These are phyloP conservation scores for Claviceps sp. DNA, from an alignment of 2,329 filamentous ascomycete genomes.

Conservation along the genomic window DNA sequence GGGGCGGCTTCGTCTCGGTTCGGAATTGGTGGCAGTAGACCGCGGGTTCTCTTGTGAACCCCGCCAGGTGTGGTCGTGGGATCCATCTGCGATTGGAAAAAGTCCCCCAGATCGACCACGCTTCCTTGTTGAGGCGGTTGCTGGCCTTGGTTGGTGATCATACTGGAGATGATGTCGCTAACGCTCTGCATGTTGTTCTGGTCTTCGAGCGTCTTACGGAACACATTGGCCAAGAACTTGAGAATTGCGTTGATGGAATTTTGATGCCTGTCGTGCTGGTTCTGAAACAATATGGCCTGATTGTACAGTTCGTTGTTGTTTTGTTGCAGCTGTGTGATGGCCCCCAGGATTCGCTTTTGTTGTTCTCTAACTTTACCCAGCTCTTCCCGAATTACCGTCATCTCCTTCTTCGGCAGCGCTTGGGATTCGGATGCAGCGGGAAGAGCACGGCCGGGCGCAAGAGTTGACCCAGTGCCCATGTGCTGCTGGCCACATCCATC, in stretches of 20 bases:
- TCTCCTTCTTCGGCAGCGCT: slow-evolving; percentile 54
- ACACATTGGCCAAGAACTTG: slow-evolving; percentile 92
- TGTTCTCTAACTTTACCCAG: slow-evolving; percentile 72
- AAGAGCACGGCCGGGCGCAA: slow-evolving; percentile 18
- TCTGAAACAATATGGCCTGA: slow-evolving; percentile 80
- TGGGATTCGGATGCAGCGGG: slow-evolving; percentile 30
- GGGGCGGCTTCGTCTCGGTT: slow-evolving; percentile 16
- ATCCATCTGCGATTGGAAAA: slow-evolving; percentile 34
- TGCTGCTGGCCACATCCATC: slow-evolving; percentile 23
- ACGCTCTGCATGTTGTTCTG: slow-evolving; percentile 57
- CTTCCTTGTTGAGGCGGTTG: slow-evolving; percentile 36
- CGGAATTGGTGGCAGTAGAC: slow-evolving; percentile 41
- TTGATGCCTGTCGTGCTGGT: slow-evolving; percentile 88
- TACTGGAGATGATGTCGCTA: slow-evolving; percentile 68
- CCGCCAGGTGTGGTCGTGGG: slow-evolving; percentile 25
- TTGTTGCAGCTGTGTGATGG: slow-evolving; percentile 66
- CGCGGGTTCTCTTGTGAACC: slow-evolving; percentile 36
- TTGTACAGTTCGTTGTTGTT: slow-evolving; percentile 83
- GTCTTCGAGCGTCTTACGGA: slow-evolving; percentile 83
- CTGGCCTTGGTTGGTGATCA: slow-evolving; percentile 46
- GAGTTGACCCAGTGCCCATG: slow-evolving; percentile 10
- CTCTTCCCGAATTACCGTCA: slow-evolving; percentile 65
- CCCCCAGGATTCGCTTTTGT: slow-evolving; percentile 71
- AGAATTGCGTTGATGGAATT: slow-evolving; percentile 98
- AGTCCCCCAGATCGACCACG: slow-evolving; percentile 49